These are phyloP conservation scores for Evansstolkia leycettana DNA, from an alignment of 495 filamentous ascomycete genomes.

Conservation along the genomic window DNA sequence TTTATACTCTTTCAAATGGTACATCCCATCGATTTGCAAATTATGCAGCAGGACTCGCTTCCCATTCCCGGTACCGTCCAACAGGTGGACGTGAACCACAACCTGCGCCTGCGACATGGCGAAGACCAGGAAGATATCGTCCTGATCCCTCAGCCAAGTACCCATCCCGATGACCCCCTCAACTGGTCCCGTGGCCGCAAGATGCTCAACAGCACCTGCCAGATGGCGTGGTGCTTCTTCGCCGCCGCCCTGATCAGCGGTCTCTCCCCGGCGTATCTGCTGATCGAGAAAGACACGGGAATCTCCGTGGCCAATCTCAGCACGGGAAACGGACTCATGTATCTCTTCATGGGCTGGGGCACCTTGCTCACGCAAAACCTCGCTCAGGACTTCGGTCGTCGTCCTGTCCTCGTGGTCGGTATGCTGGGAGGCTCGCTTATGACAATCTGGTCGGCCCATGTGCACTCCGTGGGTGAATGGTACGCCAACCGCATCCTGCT, in stretches of 20 bases:
- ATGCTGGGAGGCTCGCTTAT: constrained; percentile 19
- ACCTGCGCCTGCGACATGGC: too few relatives aligned
- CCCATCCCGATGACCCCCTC: constrained; percentile 37
- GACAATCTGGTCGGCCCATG: constrained; percentile 33
- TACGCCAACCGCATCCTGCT: constrained; percentile 38
- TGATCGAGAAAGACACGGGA: too few relatives aligned
- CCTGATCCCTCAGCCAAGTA: constrained; percentile 32
- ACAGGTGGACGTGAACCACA: constrained; percentile 22
- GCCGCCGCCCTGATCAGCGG: neutral
- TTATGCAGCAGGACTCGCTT: too few relatives aligned
- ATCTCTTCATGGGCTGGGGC: constrained; percentile 25
- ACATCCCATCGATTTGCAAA: too few relatives aligned
- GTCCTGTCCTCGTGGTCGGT: constrained; percentile 14
- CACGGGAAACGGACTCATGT: constrained; percentile 19
- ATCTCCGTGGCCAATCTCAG: constrained; percentile 3
- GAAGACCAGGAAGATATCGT: constrained; percentile 17
- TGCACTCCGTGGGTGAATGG: constrained; percentile 32
- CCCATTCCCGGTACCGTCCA: constrained; percentile 26
- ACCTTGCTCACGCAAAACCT: constrained; percentile 21
- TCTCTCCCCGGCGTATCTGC: too few relatives aligned
- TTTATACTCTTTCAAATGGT: too few relatives aligned
- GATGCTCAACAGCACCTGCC: constrained; percentile 6
- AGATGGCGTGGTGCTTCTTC: neutral
- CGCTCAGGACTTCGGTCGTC: constrained; percentile 20
- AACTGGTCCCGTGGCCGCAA: constrained; percentile 35